These are phyloP conservation scores for Boletus sensibilis DNA, from an alignment of 768 basidiomycete genomes.

Conservation along the genomic window DNA sequence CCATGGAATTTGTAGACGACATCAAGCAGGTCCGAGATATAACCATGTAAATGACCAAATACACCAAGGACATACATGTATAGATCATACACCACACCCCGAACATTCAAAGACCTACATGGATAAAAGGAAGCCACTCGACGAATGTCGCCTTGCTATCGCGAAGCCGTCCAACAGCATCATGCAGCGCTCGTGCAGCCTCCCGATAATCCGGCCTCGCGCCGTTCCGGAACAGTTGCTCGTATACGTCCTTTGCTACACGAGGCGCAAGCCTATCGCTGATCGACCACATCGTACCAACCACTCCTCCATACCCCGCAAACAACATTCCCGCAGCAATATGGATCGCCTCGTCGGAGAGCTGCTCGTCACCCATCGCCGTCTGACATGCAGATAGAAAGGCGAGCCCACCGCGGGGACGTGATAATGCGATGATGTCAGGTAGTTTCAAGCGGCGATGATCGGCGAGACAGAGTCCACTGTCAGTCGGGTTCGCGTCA, in stretches of 20 bases:
- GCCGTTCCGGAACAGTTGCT: background rate
- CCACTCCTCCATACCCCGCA: slow-evolving; percentile 31
- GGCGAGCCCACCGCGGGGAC: slow-evolving; percentile 31
- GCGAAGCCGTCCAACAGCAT: background rate
- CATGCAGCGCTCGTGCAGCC: slow-evolving; percentile 1
- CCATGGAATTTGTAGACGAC: no score
- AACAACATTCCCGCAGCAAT: slow-evolving; percentile 42
- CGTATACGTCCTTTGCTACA: slow-evolving; percentile 37
- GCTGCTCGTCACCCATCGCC: slow-evolving; percentile 35
- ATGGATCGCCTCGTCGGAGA: slow-evolving; percentile 41
- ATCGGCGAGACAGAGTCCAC: background rate
- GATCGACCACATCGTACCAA: slow-evolving; percentile 48
- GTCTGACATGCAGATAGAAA: slow-evolving; percentile 50
- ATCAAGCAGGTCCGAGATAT: no score
- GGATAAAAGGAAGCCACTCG: no score
- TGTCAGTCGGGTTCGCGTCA: background rate
- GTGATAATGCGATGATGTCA: slow-evolving; percentile 1
- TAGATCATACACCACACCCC: no score
- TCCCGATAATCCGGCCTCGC: background rate
- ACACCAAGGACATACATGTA: no score
- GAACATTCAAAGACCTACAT: no score
- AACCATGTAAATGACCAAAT: no score
- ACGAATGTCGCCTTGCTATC: background rate
- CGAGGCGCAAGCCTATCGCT: slow-evolving; percentile 36
- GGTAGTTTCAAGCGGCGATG: background rate